A percentile compares a stretch with the other conserved stretches of the same genome.
Evolutionary conservation across 345 rosid species (phyloP).

Genomic region (Melaleuca alternifolia): DNA sequence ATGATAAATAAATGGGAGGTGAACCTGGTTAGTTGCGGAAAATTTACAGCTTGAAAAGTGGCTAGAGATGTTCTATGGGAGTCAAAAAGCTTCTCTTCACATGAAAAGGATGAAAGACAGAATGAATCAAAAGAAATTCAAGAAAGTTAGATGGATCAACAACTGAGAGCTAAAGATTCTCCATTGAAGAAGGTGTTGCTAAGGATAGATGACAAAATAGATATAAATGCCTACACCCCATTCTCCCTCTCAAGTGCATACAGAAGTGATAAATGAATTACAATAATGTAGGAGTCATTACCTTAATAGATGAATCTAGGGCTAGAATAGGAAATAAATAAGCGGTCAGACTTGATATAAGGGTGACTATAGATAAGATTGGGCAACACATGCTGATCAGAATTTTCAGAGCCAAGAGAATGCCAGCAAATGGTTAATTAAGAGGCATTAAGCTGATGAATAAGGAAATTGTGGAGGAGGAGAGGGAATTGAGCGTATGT

Average conservation of each 20-base stretch:
- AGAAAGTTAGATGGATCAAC: background rate
- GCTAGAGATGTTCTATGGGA: background rate
- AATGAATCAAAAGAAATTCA: background rate
- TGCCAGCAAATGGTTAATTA: background rate
- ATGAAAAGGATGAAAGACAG: background rate
- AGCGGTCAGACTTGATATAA: background rate
- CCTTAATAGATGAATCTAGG: background rate
- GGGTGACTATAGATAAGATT: background rate
- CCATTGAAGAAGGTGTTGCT: background rate
- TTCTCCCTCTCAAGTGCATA: background rate
- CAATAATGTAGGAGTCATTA: background rate
- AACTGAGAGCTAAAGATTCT: background rate
- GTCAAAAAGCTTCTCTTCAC: background rate
- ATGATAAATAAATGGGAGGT: background rate
- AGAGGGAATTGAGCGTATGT: background rate
- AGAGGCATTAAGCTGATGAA: background rate
- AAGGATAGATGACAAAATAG: background rate
- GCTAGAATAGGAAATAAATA: background rate
- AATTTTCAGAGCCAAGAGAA: background rate
- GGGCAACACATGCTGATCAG: background rate
- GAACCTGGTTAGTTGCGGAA: background rate
- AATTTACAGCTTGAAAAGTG: background rate
- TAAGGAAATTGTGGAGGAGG: background rate
- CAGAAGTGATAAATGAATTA: background rate
- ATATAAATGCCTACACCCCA: background rate